Conservation (phyloP, 305 asterid species). For the Solanum hybrid region DNA sequence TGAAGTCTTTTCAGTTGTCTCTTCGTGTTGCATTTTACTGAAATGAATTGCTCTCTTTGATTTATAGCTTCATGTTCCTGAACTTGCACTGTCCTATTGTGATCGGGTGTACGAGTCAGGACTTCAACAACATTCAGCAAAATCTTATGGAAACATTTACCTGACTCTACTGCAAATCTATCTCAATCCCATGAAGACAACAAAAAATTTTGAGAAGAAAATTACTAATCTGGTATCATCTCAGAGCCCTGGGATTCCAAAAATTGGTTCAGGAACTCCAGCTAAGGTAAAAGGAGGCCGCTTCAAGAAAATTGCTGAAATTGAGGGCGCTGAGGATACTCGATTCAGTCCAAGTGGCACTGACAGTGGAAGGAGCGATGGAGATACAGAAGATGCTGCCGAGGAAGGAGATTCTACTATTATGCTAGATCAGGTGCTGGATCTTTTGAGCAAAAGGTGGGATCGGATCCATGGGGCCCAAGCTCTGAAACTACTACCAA, state of each 20-base stretch:
- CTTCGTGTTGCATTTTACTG: neutral
- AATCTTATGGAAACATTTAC: slow-evolving; percentile 66
- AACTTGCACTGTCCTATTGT: slow-evolving; percentile 80
- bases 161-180: slow-evolving; percentile 86
- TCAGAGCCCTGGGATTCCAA: slow-evolving; percentile 44
- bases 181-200: slow-evolving; percentile 74
- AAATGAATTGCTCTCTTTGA: neutral
- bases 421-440: slow-evolving; percentile 88
- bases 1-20: neutral
- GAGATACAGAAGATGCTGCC: slow-evolving; percentile 49
- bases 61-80: slow-evolving; percentile 83
- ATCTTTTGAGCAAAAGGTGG: slow-evolving; percentile 90
- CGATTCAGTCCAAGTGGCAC: slow-evolving; percentile 74
- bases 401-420: slow-evolving; percentile 69
- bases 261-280: slow-evolving; percentile 33
- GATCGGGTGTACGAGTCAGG: slow-evolving; percentile 80
- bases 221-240: slow-evolving; percentile 47
- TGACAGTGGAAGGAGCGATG: slow-evolving; percentile 88
- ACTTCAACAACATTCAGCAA: slow-evolving; percentile 42
- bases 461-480: slow-evolving; percentile 95
- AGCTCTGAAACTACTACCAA: slow-evolving; percentile 79
- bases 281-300: slow-evolving; percentile 41
- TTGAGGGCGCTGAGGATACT: slow-evolving; percentile 77
- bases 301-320: slow-evolving; percentile 71
- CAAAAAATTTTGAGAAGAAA: slow-evolving; percentile 67